Evolutionary conservation across 768 basidiomycete genomes (phyloP).

Genomic region (Podaxis sp.): DNA sequence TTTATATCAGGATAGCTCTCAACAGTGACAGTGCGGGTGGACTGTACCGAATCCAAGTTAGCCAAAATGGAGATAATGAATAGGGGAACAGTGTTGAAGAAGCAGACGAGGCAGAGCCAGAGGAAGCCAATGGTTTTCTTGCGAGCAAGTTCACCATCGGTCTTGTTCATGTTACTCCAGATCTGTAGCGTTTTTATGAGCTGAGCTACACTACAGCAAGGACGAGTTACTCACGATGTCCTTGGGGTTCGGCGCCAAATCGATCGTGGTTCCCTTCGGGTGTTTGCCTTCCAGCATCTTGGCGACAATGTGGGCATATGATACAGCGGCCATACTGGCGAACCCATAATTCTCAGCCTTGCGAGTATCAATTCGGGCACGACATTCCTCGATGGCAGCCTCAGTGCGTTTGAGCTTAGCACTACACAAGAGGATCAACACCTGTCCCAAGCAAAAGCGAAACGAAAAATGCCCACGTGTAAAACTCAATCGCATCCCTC

Average conservation of each 20-base stretch:
- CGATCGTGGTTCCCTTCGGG: slow-evolving; percentile 70
- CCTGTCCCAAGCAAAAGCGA: not conserved
- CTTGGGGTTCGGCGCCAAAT: slow-evolving; percentile 84
- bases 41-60: slow-evolving; percentile 79
- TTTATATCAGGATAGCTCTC: slow-evolving; percentile 9
- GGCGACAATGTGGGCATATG: slow-evolving; percentile 86
- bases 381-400: slow-evolving; percentile 68
- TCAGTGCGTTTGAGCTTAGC: slow-evolving; percentile 67
- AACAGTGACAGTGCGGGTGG: not conserved
- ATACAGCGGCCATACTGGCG: slow-evolving; percentile 85
- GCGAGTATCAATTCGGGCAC: slow-evolving; percentile 67
- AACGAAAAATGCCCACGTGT: slow-evolving; percentile 60
- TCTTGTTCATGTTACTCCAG: slow-evolving; percentile 87
- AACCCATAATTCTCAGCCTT: slow-evolving; percentile 92
- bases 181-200: slow-evolving; percentile 44
- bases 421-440: slow-evolving; percentile 27
- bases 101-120: slow-evolving; percentile 77
- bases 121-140: slow-evolving; percentile 77
- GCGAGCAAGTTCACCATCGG: slow-evolving; percentile 61
- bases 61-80: slow-evolving; percentile 89
- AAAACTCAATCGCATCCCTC: slow-evolving; percentile 92
- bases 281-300: slow-evolving; percentile 65
- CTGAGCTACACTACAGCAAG: not conserved
- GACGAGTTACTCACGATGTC: slow-evolving; percentile 61
- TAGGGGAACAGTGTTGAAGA: slow-evolving; percentile 93